Base-by-base conservation (phyloP, 106 monocot genomes). In the Vanilla planifolia region DNA sequence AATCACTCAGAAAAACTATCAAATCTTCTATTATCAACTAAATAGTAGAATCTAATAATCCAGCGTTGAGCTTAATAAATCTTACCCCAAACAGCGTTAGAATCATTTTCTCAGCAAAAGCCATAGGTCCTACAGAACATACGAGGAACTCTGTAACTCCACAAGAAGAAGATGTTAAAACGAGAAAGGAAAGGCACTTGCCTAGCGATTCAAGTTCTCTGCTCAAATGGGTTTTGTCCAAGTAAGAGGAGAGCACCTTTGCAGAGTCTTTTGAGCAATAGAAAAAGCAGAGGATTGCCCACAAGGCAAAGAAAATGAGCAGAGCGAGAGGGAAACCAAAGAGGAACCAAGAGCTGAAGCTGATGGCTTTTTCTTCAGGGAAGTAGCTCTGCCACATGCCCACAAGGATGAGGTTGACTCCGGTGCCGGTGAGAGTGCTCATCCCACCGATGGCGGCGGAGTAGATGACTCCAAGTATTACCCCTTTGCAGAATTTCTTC, bases 41-140 rank as follows among this genome's bases (percentile, higher is more conserved):
- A 5, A 6, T 5, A 37, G 5, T 37, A 10, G 10, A 37, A 10
- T 37, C 10, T 5, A 6, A 10, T 37, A 5, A 37, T 37, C 7
- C 37, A 37, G 5, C 7, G 5, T n/a, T 13, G 17, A 45, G 14
- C 1, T 23, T 15, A 23, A 25, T 28, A 47, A n/a, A 60, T n/a
- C 82, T 72, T 79, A 98, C 96, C 35, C 77, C 73, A 65, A 98
- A 98, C 22, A 88, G 78, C 19, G 72, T n/a, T 35, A 98, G 62
- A 27, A 98, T 67, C 84, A 85, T 91, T 77, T 91, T 98, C 73
- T 98, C 96, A 16, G 96, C 91, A 73, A 87, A 91, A 52, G 80
- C 74, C 91, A 98, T 98, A 27, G 91, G 91, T 25, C 91, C 95
- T 94, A 75, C 57, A 35, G 25, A 23, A 60, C 14, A 24, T 39